These are phyloP conservation scores for Ajuga chamaepitys DNA, from an alignment of 257 asterid genomes.

Conservation along the genomic window DNA sequence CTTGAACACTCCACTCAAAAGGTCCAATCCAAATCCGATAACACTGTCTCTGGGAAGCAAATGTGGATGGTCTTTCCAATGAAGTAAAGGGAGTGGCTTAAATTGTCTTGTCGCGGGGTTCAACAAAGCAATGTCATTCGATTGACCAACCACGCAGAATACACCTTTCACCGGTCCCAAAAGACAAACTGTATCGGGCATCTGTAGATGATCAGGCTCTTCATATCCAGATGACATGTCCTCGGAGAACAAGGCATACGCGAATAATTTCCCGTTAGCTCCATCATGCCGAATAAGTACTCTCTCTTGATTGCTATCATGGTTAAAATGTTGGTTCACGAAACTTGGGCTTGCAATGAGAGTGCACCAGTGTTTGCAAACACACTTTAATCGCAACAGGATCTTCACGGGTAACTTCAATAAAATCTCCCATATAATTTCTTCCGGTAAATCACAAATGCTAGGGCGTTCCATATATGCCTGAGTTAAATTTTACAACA, in stretches of 20 bases:
- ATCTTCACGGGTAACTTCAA: conserved; percentile 30
- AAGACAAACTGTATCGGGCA: conserved; percentile 16
- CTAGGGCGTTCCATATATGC: not conserved
- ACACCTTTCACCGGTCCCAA: conserved; percentile 44
- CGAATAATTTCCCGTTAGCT: conserved; percentile 10
- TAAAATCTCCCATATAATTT: not conserved
- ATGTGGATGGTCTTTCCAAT: conserved; percentile 10
- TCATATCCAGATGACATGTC: conserved; percentile 3
- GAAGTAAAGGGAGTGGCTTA: conserved; percentile 26
- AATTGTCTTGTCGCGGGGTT: conserved; percentile 44
- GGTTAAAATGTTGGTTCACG: conserved; percentile 20
- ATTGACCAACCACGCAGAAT: conserved; percentile 16
- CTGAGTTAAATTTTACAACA: not conserved
- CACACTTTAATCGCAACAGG: conserved; percentile 27
- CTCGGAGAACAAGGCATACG: conserved; percentile 19
- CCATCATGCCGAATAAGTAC: conserved; percentile 31
- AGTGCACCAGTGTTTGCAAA: conserved; percentile 34
- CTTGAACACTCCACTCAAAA: conserved; percentile 27
- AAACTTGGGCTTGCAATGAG: conserved; percentile 28
- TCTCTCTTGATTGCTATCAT: conserved; percentile 18
- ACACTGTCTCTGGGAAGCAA: conserved; percentile 15
- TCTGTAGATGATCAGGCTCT: conserved; percentile 26
- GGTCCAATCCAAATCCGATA: conserved; percentile 39
- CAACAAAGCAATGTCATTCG: conserved; percentile 22
- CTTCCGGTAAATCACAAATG: not conserved